Percentiles rank a stretch among this genome's conserved stretches.
phyloP scores from a whole-genome alignment of 768 basidiomycete species.

The Lactarius sanguifluus region DNA sequence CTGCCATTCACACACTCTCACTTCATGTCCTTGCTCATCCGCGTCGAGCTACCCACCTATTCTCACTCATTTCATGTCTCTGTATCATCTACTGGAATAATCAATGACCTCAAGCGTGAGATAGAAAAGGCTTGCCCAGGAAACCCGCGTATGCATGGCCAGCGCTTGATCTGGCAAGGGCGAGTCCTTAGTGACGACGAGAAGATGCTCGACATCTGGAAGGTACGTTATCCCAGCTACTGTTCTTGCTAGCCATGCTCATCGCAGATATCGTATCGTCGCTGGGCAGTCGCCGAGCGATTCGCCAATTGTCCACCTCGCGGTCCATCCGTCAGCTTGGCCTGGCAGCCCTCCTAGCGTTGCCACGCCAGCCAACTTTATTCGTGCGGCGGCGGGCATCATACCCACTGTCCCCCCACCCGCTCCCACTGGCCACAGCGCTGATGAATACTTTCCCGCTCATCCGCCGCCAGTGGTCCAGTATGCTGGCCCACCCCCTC shows the following conservation, averaged over 20 bases:
- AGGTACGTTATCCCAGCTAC: conserved; percentile 43
- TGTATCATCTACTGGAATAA: conserved; percentile 47
- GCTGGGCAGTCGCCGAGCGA: conserved; percentile 51
- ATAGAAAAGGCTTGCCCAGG: conserved; percentile 63
- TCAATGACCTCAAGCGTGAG: conserved; percentile 65
- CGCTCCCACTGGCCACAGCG: background rate
- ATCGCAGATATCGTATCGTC: no score
- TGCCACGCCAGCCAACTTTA: conserved; percentile 25
- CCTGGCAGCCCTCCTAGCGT: conserved; percentile 49
- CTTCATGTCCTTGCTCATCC: conserved; percentile 40
- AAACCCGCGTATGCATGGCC: conserved; percentile 64
- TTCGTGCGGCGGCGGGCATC: conserved; percentile 11
- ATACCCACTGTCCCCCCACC: conserved; percentile 6
- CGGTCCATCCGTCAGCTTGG: conserved; percentile 83
- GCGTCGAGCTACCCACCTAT: conserved; percentile 75
- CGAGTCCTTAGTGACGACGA: conserved; percentile 64
- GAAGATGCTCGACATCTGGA: conserved; percentile 67
- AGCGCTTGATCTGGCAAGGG: conserved; percentile 75
- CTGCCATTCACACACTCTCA: background rate
- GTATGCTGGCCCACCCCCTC: background rate
- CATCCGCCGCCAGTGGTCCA: background rate
- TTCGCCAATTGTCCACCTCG: conserved; percentile 65
- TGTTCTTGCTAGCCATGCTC: background rate
- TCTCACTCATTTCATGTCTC: conserved; percentile 62
- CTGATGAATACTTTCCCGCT: conserved; percentile 2